Conservation (phyloP, 768 basidiomycete species). For the Chalciporus pseudorubinellus region DNA sequence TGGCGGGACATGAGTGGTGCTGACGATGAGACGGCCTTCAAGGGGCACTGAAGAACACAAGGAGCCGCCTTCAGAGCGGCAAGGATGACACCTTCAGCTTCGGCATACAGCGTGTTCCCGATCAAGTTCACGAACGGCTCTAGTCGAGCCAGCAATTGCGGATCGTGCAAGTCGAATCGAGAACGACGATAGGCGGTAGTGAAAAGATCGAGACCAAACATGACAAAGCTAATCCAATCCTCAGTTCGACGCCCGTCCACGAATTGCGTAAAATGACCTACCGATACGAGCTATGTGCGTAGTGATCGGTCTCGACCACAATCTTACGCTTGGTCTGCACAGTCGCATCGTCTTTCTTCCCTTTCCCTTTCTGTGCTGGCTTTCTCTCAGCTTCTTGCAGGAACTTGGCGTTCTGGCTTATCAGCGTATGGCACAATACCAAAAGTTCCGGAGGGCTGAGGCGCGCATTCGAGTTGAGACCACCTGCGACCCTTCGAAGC, state of each 20-base stretch:
- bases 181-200: conserved; percentile 82
- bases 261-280: conserved; percentile 30
- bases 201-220: conserved; percentile 90
- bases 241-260: neutral
- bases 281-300: conserved; percentile 86
- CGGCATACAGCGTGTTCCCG: conserved; percentile 90
- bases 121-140: conserved; percentile 84
- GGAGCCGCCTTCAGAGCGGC: conserved; percentile 79
- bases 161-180: conserved; percentile 81
- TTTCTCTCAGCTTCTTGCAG: conserved; percentile 55
- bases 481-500: conserved; percentile 74
- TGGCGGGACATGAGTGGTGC: conserved; percentile 83
- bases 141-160: conserved; percentile 71
- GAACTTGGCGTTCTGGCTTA: conserved; percentile 89
- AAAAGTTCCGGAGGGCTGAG: conserved; percentile 70
- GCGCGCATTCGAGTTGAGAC: conserved; percentile 79
- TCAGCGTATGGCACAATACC: conserved; percentile 81
- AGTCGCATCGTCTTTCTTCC: conserved; percentile 54
- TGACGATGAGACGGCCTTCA: conserved; percentile 70
- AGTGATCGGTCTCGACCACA: conserved; percentile 59
- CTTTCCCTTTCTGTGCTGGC: conserved; percentile 31
- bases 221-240: conserved; percentile 61
- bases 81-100: conserved; percentile 66
- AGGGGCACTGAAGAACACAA: conserved; percentile 78
- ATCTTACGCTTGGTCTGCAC: conserved; percentile 77